A percentile compares a stretch with the other conserved stretches of the same genome.
Conservation (phyloP, 805 yeast genomes). For the Brettanomyces custersianus region DNA sequence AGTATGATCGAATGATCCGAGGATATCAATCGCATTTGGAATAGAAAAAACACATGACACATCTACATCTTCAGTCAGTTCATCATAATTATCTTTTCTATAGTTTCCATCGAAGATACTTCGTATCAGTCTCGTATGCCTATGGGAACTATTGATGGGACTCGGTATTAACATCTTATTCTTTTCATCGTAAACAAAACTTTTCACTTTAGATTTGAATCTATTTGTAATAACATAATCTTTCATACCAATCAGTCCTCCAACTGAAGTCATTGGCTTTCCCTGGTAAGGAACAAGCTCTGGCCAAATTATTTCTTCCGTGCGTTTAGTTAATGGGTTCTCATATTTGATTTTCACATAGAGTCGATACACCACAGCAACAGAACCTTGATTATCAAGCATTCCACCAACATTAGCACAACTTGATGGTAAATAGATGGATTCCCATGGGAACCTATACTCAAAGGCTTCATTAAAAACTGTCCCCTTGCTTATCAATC, state of each 20-base stretch:
- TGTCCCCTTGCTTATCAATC: neutral
- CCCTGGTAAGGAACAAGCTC: slow-evolving; percentile 1
- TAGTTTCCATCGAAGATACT: slow-evolving; percentile 1
- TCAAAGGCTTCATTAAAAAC: slow-evolving; percentile 4
- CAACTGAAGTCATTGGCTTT: neutral
- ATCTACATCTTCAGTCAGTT: neutral
- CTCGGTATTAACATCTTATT: neutral
- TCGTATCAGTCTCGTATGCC: neutral
- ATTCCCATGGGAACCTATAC: slow-evolving; percentile 11
- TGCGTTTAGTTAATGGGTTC: neutral
- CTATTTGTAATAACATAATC: neutral
- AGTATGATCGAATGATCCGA: neutral
- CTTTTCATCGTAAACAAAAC: neutral
- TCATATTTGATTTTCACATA: slow-evolving; percentile 9
- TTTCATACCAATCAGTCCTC: neutral
- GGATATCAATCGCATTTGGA: neutral
- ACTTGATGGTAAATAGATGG: slow-evolving; percentile 11
- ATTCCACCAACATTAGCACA: slow-evolving; percentile 8
- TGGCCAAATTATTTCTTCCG: neutral
- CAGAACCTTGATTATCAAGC: slow-evolving; percentile 7
- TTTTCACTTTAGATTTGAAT: slow-evolving; percentile 1
- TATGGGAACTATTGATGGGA: neutral
- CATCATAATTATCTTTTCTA: neutral
- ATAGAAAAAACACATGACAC: slow-evolving; percentile 1
- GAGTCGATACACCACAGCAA: slow-evolving; percentile 9